phyloP scores from a whole-genome alignment of 768 basidiomycete genomes.

The Auricularia cornea region DNA sequence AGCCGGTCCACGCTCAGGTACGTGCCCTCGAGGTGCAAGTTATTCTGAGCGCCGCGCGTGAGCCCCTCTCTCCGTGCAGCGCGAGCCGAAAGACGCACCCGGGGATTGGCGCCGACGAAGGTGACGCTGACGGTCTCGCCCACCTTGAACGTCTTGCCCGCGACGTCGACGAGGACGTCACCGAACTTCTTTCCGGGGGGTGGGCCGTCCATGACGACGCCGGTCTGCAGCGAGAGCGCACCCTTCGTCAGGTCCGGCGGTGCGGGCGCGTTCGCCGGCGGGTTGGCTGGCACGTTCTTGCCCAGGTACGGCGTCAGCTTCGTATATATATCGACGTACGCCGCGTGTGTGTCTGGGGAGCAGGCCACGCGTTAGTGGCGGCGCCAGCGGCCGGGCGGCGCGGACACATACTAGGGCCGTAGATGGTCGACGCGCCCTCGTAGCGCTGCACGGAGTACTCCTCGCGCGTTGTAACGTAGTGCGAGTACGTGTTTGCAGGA shows the following conservation, averaged over 20 bases:
- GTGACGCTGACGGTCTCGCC: slow-evolving; percentile 52
- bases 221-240: slow-evolving; percentile 62
- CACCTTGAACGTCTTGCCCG: slow-evolving; percentile 36
- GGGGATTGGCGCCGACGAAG: slow-evolving; percentile 72
- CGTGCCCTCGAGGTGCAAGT: slow-evolving; percentile 62
- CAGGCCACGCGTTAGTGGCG: no score
- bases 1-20: slow-evolving; percentile 60
- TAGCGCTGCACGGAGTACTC: slow-evolving; percentile 71
- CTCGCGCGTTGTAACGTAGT: slow-evolving; percentile 65
- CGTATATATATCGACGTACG: slow-evolving; percentile 69
- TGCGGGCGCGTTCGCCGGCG: slow-evolving; percentile 54
- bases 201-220: slow-evolving; percentile 52
- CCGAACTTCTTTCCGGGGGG: slow-evolving; percentile 55
- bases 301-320: slow-evolving; percentile 57
- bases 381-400: no score
- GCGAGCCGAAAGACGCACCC: no score
- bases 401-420: slow-evolving; percentile 64
- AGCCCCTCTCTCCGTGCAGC: no score
- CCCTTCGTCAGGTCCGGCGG: slow-evolving; percentile 55
- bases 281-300: slow-evolving; percentile 28
- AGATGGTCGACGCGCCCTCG: slow-evolving; percentile 75
- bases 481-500: slow-evolving; percentile 71
- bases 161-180: slow-evolving; percentile 47
- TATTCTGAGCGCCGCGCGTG: slow-evolving; percentile 49
- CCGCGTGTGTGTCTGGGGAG: slow-evolving; percentile 71